A percentile compares a stretch with the other conserved stretches of the same genome.
Evolutionary conservation across 116 monocot species (phyloP).

Genomic region (Phalaenopsis hybrid): DNA sequence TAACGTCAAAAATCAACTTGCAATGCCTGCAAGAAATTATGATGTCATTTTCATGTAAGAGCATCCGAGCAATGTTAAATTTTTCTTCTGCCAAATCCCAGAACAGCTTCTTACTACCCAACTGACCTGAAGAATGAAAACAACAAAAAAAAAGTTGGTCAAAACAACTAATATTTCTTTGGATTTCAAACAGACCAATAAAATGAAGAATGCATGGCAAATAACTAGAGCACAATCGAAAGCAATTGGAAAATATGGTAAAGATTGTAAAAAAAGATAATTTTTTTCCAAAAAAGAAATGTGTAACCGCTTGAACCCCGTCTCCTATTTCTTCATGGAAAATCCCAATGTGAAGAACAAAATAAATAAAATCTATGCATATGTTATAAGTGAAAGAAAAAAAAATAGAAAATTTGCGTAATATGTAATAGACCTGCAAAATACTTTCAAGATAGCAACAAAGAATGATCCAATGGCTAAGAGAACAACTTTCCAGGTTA

Average conservation of each 20-base stretch:
- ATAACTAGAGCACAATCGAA: constrained; percentile 67
- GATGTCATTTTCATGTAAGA: constrained; percentile 31
- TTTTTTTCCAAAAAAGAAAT: constrained; percentile 58
- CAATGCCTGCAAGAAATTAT: constrained; percentile 61
- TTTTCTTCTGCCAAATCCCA: constrained; percentile 63
- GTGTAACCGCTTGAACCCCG: constrained; percentile 58
- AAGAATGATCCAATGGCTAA: constrained; percentile 73
- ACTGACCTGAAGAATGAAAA: constrained; percentile 41
- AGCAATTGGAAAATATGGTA: constrained; percentile 43
- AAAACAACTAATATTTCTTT: not conserved
- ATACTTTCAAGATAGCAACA: constrained; percentile 81
- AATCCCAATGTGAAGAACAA: constrained; percentile 45
- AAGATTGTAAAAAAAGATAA: constrained; percentile 38
- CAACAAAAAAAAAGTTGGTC: not conserved
- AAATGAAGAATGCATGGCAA: not conserved
- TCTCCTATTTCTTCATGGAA: constrained; percentile 63
- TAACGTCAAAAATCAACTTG: constrained; percentile 42
- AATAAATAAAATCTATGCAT: not conserved
- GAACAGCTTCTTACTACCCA: constrained; percentile 62
- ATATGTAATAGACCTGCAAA: constrained; percentile 50
- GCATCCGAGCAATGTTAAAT: constrained; percentile 35
- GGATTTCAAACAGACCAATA: not conserved
- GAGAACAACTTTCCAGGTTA: constrained; percentile 24
- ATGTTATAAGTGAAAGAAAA: not conserved
- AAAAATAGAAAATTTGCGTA: no score